Evolutionary conservation across 768 basidiomycete genomes (phyloP), one percentile per base, ranked within the genome.

Genomic region (Rubroboletus satanas): DNA sequence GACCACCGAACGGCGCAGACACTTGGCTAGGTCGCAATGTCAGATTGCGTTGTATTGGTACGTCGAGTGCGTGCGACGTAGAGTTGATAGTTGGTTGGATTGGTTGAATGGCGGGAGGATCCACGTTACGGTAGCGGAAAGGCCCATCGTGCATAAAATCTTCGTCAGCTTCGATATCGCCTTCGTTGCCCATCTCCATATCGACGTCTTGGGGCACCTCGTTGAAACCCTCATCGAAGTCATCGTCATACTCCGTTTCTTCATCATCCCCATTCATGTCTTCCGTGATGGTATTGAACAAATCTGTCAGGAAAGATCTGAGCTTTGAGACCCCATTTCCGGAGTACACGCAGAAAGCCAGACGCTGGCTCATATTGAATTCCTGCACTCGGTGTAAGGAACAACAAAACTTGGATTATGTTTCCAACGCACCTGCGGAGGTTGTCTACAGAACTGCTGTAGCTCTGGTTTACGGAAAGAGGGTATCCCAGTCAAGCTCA

Each of bases 401-500:
- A 35, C 6, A 36, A 32, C 8, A 46, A 44, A 10, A 47, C 21
- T 31, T 10, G 46, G 29, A 47, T 35, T 35, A 11, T n/a, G 43
- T 39, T 4, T 45, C 48, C 32, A 29, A 79, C 83, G 57, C 63
- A 96, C 94, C 65, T 82, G 77, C 14, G 97, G 97, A 21, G 93
- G 88, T 37, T 84, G 79, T 37, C 96, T 82, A 71, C 97, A 97
- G 67, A 92, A 98, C 59, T 83, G 80, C 69, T 98, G 94, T 52
- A 97, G 70, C 61, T 94, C 93, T 31, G 80, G 77, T 62, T 88
- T 82, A 48, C 87, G 83, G 76, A 99, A 98, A 7, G 93, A 84
- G 9, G 87, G 86, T 32, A 99, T 89, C n/a, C 95, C 97, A n/a
- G 97, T 98, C 57, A 99, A 73, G 71, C 93, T 96, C 45, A 99